Percentiles rank a stretch among this genome's conserved stretches.
Evolutionary conservation across 805 yeast species (phyloP).

Genomic region (Candida piceae): DNA sequence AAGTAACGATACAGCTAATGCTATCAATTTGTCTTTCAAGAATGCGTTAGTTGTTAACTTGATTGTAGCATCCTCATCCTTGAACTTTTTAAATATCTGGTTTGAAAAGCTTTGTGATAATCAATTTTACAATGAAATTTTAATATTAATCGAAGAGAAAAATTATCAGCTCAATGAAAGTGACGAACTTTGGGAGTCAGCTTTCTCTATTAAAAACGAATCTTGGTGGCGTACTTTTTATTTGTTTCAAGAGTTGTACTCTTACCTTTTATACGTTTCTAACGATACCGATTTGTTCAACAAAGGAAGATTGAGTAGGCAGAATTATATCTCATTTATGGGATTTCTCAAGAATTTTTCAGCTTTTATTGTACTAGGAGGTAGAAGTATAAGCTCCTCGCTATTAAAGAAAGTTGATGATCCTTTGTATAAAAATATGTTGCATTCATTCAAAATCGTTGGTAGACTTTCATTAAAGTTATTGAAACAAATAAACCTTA

Average conservation of each 20-base stretch:
- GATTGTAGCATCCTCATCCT: conserved; percentile 21
- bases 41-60: conserved; percentile 18
- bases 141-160: conserved; percentile 14
- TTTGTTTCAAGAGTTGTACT: conserved; percentile 55
- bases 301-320: conserved; percentile 35
- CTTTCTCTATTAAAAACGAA: conserved; percentile 12
- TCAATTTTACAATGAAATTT: conserved; percentile 15
- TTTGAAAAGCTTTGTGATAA: conserved; percentile 16
- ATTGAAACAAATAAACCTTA: conserved; percentile 57
- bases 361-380: conserved; percentile 32
- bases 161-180: conserved; percentile 7
- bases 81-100: conserved; percentile 16
- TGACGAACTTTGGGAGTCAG: conserved; percentile 13
- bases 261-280: conserved; percentile 62
- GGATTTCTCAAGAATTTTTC: conserved; percentile 46
- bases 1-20: not conserved
- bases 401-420: conserved; percentile 6
- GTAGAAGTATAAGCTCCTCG: conserved; percentile 8
- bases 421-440: conserved; percentile 7
- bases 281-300: conserved; percentile 57
- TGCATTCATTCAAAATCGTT: conserved; percentile 10
- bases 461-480: conserved; percentile 41
- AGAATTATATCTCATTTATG: conserved; percentile 37
- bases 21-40: conserved; percentile 13
- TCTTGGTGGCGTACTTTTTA: conserved; percentile 35